Percentiles rank a stretch among this genome's conserved stretches.
phyloP scores from a whole-genome alignment of 768 basidiomycete species.

The Pleurotus pulmonarius region DNA sequence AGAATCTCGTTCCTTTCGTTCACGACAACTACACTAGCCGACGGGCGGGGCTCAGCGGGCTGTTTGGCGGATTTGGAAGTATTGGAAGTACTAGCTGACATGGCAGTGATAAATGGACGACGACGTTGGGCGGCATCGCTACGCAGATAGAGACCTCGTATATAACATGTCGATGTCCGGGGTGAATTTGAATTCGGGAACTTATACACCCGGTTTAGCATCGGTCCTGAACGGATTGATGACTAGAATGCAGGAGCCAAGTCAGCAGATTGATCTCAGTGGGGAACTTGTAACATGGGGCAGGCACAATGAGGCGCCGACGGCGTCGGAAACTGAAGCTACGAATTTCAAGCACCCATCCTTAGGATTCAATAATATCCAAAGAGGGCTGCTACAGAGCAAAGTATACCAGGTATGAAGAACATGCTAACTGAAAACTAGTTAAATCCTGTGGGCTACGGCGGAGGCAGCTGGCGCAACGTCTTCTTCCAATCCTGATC shows the following conservation, averaged over 20 bases:
- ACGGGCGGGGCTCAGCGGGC: conserved; percentile 45
- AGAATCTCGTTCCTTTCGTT: conserved; percentile 66
- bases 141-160: not conserved
- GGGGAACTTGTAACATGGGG: no score
- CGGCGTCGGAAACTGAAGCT: no score
- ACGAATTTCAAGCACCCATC: no score
- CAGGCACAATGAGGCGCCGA: no score
- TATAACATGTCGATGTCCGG: not conserved
- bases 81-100: not conserved
- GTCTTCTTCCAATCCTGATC: conserved; percentile 49
- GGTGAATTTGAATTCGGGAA: conserved; percentile 5
- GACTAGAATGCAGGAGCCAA: not conserved
- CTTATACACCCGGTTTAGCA: conserved; percentile 1
- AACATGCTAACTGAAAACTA: no score
- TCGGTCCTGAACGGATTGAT: not conserved
- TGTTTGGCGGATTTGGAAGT: not conserved
- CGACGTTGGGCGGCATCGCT: conserved; percentile 1
- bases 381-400: no score
- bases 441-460: no score
- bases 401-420: no score
- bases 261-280: not conserved
- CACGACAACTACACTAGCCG: conserved; percentile 64
- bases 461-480: conserved; percentile 33
- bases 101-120: not conserved
- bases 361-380: no score